Evolutionary conservation across 139 green algal species (phyloP).

Genomic region (Chlorella sp.): DNA sequence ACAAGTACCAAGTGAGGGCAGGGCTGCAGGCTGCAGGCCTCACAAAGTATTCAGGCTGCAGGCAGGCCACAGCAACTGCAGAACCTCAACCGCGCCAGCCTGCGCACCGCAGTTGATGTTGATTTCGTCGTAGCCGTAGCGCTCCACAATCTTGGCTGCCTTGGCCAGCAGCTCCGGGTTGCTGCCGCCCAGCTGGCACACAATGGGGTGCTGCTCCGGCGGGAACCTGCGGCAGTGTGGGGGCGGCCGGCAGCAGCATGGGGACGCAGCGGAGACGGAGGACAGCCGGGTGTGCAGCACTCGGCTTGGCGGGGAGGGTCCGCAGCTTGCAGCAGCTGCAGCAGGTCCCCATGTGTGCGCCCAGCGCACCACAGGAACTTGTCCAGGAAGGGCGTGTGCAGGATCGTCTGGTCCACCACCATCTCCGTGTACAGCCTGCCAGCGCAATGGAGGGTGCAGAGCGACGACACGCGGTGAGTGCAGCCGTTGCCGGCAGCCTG

Average conservation of each 20-base stretch:
- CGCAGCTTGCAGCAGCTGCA: no score
- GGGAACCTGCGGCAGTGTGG: conserved; percentile 68
- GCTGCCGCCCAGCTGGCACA: conserved; percentile 88
- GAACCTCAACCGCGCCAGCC: neutral
- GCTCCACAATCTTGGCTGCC: conserved; percentile 64
- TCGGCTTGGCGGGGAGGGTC: no score
- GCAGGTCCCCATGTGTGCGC: no score
- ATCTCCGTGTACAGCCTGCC: conserved; percentile 90
- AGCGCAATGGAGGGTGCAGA: no score
- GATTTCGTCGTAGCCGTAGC: conserved; percentile 91
- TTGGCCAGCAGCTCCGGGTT: conserved; percentile 73
- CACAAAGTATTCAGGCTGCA: neutral
- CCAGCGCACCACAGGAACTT: conserved; percentile 63
- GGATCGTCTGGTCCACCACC: conserved; percentile 91
- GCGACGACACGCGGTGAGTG: no score
- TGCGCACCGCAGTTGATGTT: conserved; percentile 91
- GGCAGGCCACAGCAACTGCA: neutral
- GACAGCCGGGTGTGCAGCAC: no score
- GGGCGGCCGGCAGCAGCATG: no score
- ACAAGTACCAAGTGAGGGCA: neutral
- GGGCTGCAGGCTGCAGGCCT: neutral
- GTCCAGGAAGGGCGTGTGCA: conserved; percentile 69
- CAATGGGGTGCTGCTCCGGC: conserved; percentile 88
- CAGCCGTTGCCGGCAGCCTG: no score
- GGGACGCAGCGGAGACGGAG: no score